Evolutionary conservation across 1,284 basidiomycete species (phyloP), one percentile per base, ranked within the genome.

Genomic region (Cutaneotrichosporon daszewskae): DNA sequence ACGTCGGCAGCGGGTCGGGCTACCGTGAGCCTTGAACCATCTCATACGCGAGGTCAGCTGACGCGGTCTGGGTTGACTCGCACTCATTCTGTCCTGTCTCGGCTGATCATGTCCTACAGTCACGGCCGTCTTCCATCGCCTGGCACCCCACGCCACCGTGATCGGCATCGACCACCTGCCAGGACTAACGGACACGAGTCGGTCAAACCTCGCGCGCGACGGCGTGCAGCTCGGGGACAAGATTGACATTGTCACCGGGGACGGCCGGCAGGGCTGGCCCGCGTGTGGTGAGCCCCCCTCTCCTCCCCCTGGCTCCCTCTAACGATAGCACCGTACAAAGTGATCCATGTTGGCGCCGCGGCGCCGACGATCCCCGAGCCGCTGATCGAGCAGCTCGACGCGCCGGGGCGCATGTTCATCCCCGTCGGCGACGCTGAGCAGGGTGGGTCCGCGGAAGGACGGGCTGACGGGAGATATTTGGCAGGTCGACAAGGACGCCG

Each of bases 341-440:
- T 81, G 0, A 97, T 97, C 36, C 94, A 98, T 59, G 94, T 97
- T 17, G 94, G 94, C 5, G 94, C 94, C 0, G 91, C 92, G 0
- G 83, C 91, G 0, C 84, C 87, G 0, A 75, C 62, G 0, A 71
- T 90, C n/a, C 90, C 91, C 0, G 66, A 79, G 26, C 65, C 77
- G 0, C 77, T 97, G 0, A 65, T 97, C 20, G 79, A 87, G 13
- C 85, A 94, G 67, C 81, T 97, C 4, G 85, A 84, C 12, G 68
- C 71, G 2, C 89, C 89, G 0, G 94, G 94, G 2, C 75, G 88
- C 38, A 88, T 96, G 84, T 94, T 96, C 71, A 86, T 96, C 40
- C 92, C 92, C 1, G 84, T 97, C 7, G 90, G 89, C 5, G 77
- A 75, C 1, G 59, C 70, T 1, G 33, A 44, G 10, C 72, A 75